Percentiles rank a stretch among this genome's conserved stretches.
Evolutionary conservation across 768 basidiomycete genomes (phyloP).

Genomic region (Amyloporia xantha): DNA sequence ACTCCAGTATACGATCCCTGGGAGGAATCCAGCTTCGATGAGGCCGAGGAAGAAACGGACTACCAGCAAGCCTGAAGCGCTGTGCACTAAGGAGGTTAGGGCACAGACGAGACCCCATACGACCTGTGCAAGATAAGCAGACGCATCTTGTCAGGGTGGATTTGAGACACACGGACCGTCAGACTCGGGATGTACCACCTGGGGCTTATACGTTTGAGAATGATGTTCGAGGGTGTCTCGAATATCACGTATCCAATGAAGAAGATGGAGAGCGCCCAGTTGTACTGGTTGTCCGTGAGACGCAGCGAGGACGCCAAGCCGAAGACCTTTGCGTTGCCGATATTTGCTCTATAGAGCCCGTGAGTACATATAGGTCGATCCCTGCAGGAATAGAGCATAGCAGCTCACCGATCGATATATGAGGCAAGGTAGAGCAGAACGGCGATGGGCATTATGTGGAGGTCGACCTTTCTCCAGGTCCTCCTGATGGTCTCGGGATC

Average conservation of each 20-base stretch:
- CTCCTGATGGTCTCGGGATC: constrained; percentile 14
- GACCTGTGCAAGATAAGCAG: constrained; percentile 12
- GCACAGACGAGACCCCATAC: constrained; percentile 28
- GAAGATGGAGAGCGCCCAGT: constrained; percentile 35
- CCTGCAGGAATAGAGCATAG: background rate
- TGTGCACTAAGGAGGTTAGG: constrained; percentile 20
- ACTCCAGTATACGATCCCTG: constrained; percentile 32
- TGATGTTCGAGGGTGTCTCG: constrained; percentile 35
- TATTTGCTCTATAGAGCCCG: constrained; percentile 20
- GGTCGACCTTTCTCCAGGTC: constrained; percentile 26
- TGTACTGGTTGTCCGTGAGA: constrained; percentile 28
- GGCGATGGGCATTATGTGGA: constrained; percentile 29
- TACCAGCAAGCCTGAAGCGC: constrained; percentile 27
- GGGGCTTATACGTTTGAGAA: constrained; percentile 29
- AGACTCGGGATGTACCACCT: constrained; percentile 32
- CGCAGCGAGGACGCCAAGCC: constrained; percentile 19
- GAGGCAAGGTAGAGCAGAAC: constrained; percentile 34
- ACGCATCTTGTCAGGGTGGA: constrained; percentile 16
- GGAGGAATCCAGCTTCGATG: constrained; percentile 34
- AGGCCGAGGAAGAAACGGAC: constrained; percentile 35
- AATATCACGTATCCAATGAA: constrained; percentile 35
- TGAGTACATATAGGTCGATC: background rate
- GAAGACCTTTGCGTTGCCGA: constrained; percentile 27
- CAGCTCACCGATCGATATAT: constrained; percentile 20
- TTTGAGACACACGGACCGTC: constrained; percentile 26